Conservation (phyloP, 1,284 basidiomycete species). For the Farysia itapuensis region DNA sequence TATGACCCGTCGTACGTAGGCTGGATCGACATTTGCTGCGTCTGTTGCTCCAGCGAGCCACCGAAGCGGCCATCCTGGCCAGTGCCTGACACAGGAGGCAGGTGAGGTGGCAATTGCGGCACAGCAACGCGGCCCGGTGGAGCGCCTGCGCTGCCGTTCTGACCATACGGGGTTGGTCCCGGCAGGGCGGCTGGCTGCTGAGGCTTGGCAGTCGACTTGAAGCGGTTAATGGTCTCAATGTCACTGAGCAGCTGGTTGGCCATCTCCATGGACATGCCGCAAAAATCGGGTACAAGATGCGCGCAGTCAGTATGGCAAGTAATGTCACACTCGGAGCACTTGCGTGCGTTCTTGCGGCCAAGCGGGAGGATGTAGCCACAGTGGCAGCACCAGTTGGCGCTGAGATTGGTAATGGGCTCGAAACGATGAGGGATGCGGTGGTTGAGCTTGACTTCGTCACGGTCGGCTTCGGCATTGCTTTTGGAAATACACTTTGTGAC, state of each 20-base stretch:
- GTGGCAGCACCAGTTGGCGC: constrained; percentile 99
- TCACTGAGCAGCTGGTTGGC: constrained; percentile 90
- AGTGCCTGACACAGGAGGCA: constrained; percentile 7
- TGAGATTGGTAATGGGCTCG: constrained; percentile 93
- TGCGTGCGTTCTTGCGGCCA: constrained; percentile 91
- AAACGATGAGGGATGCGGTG: constrained; percentile 99
- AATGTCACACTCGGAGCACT: constrained; percentile 92
- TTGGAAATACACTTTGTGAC: constrained; percentile 99
- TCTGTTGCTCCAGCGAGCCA: constrained; percentile 42
- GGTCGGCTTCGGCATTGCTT: constrained; percentile 83
- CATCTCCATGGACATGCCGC: constrained; percentile 99
- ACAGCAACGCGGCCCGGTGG: constrained; percentile 19
- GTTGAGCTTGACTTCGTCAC: constrained; percentile 98
- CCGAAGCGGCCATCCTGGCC: constrained; percentile 17
- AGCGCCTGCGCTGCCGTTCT: constrained; percentile 11
- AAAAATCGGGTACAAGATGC: constrained; percentile 97
- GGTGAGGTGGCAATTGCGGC: constrained; percentile 19
- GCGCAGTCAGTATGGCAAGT: constrained; percentile 98
- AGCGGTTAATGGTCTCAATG: constrained; percentile 71
- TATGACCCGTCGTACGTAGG: constrained; percentile 5
- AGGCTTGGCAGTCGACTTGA: constrained; percentile 42
- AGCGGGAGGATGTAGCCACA: constrained; percentile 93
- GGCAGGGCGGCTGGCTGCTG: constrained; percentile 20
- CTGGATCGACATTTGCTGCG: constrained; percentile 42
- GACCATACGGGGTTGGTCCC: background rate